A percentile compares a stretch with the other conserved stretches of the same genome.
These are phyloP conservation scores for Eimeria sp. DNA, from an alignment of 169 alveolate genomes.

Conservation along the genomic window DNA sequence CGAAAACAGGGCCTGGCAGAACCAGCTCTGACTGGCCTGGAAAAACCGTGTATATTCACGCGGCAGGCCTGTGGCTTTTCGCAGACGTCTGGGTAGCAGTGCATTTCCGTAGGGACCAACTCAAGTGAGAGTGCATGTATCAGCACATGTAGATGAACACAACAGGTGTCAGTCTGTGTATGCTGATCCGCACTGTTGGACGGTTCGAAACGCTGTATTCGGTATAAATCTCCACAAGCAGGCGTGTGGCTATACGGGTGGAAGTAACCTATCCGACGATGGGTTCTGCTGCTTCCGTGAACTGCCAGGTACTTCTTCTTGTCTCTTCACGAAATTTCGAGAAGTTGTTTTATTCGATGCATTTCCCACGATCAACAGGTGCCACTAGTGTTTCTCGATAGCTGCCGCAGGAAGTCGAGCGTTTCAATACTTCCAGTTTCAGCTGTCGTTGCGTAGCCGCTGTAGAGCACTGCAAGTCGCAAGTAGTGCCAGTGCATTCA, in stretches of 20 bases:
- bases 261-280: not conserved
- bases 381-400: not conserved
- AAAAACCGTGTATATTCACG: not conserved
- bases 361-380: not conserved
- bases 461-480: not conserved
- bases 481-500: not conserved
- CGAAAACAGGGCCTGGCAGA: slow-evolving; percentile 2
- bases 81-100: slow-evolving; percentile 7
- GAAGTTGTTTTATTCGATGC: not conserved
- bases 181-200: not conserved
- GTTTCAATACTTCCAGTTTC: not conserved
- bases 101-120: slow-evolving; percentile 29
- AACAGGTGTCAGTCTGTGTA: not conserved
- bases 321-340: not conserved
- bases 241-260: not conserved
- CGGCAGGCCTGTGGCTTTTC: slow-evolving; percentile 30
- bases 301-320: not conserved
- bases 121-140: not conserved
- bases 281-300: not conserved
- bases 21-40: slow-evolving; percentile 24
- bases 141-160: not conserved
- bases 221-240: not conserved
- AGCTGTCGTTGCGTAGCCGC: not conserved
- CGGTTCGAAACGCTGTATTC: not conserved
- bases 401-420: not conserved